Evolutionary conservation across 164 flowering plant species (phyloP).

Genomic region (Platanus orientalis): DNA sequence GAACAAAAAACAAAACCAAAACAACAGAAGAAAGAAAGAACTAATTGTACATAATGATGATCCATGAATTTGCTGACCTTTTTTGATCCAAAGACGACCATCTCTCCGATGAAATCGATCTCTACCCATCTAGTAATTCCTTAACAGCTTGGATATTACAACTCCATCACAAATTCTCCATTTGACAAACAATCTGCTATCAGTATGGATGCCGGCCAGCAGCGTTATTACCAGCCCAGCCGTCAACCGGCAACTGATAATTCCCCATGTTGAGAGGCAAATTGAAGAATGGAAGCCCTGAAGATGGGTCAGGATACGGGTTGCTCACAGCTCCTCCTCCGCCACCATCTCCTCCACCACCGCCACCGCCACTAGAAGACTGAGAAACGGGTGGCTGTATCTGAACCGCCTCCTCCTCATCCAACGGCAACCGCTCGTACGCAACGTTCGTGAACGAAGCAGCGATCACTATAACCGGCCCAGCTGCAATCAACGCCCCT

Average conservation of each 20-base stretch:
- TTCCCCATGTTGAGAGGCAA: constrained; percentile 64
- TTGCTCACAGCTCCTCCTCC: constrained; percentile 24
- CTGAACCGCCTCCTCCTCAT: constrained; percentile 49
- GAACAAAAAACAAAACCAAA: constrained; percentile 6
- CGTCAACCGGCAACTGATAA: constrained; percentile 63
- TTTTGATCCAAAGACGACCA: constrained; percentile 1
- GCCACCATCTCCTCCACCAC: constrained; percentile 19
- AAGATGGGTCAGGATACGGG: constrained; percentile 54
- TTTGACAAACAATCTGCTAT: too few relatives aligned
- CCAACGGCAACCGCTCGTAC: constrained; percentile 73
- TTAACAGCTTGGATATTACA: not conserved
- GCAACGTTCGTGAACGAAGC: constrained; percentile 86
- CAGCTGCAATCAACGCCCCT: constrained; percentile 73
- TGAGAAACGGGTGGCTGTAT: constrained; percentile 30
- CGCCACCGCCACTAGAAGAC: constrained; percentile 27
- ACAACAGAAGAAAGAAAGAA: not conserved
- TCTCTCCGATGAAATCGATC: not conserved
- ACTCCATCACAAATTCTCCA: not conserved
- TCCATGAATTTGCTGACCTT: constrained; percentile 41
- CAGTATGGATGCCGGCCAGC: constrained; percentile 44
- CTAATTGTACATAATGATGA: constrained; percentile 25
- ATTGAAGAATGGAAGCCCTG: constrained; percentile 74
- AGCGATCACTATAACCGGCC: constrained; percentile 79
- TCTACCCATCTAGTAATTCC: not conserved
- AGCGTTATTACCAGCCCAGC: constrained; percentile 52